These are phyloP conservation scores for Suillus americanus DNA, from an alignment of 768 basidiomycete genomes.

Conservation along the genomic window DNA sequence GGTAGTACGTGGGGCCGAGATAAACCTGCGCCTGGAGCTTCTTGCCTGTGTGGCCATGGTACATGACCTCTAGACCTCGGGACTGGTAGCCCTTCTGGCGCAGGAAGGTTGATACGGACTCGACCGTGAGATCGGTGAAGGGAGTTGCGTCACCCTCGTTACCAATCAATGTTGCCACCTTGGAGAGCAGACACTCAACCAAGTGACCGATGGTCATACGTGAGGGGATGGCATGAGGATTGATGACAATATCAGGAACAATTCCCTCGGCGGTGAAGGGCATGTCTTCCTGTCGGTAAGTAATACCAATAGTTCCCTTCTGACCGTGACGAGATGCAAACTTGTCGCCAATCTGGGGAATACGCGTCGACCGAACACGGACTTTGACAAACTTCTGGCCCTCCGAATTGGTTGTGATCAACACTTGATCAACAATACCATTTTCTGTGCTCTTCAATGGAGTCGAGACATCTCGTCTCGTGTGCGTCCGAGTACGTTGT, in stretches of 20 bases:
- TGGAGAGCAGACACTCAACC: constrained; percentile 96
- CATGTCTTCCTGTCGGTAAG: constrained; percentile 99
- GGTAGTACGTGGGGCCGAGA: constrained; percentile 98
- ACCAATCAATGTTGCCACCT: constrained; percentile 93
- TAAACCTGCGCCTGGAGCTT: constrained; percentile 98
- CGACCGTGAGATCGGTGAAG: constrained; percentile 96
- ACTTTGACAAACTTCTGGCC: constrained; percentile 99
- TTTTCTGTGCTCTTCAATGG: constrained; percentile 98
- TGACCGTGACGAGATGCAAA: constrained; percentile 99
- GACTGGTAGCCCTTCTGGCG: constrained; percentile 93
- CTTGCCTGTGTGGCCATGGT: constrained; percentile 97
- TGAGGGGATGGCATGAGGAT: constrained; percentile 98
- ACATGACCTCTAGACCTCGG: constrained; percentile 97
- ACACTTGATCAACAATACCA: constrained; percentile 95
- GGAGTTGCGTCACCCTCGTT: constrained; percentile 99
- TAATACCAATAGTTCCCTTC: constrained; percentile 99
- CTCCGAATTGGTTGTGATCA: constrained; percentile 94
- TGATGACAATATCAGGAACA: constrained; percentile 96
- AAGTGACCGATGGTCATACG: constrained; percentile 99
- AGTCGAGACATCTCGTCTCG: constrained; percentile 93
- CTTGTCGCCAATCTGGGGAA: constrained; percentile 98
- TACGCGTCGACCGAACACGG: constrained; percentile 90
- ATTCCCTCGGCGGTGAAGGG: constrained; percentile 98
- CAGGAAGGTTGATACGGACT: constrained; percentile 92
- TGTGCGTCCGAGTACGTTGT: constrained; percentile 91